phyloP scores from a whole-genome alignment of 805 yeast species.

The Kodamaea laetipori region DNA sequence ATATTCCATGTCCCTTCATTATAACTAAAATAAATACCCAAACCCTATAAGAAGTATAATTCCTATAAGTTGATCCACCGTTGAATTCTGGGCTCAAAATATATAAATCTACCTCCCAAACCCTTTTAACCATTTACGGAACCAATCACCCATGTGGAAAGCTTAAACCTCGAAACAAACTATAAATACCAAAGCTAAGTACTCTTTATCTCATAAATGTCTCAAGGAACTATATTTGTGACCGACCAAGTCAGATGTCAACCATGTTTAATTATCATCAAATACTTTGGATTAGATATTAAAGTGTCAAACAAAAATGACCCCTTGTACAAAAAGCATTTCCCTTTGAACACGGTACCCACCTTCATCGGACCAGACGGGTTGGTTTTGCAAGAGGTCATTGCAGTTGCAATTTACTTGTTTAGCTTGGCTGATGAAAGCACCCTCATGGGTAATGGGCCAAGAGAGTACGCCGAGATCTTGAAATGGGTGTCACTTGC shows the following conservation, averaged over 20 bases:
- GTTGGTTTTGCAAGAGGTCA: conserved; percentile 65
- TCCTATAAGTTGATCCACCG: too few relatives aligned
- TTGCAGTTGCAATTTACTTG: conserved; percentile 63
- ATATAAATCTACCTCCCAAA: too few relatives aligned
- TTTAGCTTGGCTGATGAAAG: conserved; percentile 47
- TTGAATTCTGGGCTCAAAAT: too few relatives aligned
- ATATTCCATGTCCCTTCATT: too few relatives aligned
- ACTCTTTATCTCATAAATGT: too few relatives aligned
- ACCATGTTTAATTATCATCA: conserved; percentile 52
- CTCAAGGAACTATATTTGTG: conserved; percentile 66
- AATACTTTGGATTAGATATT: conserved; percentile 61
- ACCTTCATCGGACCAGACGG: conserved; percentile 72
- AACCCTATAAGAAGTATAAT: too few relatives aligned
- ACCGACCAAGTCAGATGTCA: conserved; percentile 32
- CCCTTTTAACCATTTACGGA: too few relatives aligned
- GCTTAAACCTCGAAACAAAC: too few relatives aligned
- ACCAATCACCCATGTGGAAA: too few relatives aligned
- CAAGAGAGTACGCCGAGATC: conserved; percentile 62
- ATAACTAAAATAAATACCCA: too few relatives aligned
- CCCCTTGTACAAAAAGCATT: conserved; percentile 44
- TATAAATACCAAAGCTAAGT: too few relatives aligned
- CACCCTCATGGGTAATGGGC: conserved; percentile 66
- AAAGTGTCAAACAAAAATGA: conserved; percentile 48
- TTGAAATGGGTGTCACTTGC: conserved; percentile 77
- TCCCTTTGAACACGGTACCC: conserved; percentile 70